Conservation (phyloP, 345 rosid species). For the Brassica napus region Da-Ae NC_063444.1:3413001-3413500, state of each 20-base stretch:
- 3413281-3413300: conserved; percentile 97
- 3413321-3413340: conserved; percentile 96
- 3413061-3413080: conserved; percentile 96
- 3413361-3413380: background rate
- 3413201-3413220: conserved; percentile 18
- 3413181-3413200: conserved; percentile 30
- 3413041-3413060: conserved; percentile 59
- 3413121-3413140: conserved; percentile 47
- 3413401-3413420: conserved; percentile 74
- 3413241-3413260: conserved; percentile 46
- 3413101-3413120: conserved; percentile 67
- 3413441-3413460: conserved; percentile 98
- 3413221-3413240: background rate
- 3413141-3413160: conserved; percentile 29
- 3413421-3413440: conserved; percentile 96
- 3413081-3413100: conserved; percentile 95
- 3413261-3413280: conserved; percentile 54
- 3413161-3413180: conserved; percentile 55
- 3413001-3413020: conserved; percentile 63
- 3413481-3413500: conserved; percentile 22
- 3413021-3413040: conserved; percentile 62
- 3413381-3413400: background rate
- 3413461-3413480: conserved; percentile 57
- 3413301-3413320: conserved; percentile 98
- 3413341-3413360: conserved; percentile 50